Evolutionary conservation across 768 basidiomycete genomes (phyloP).

Genomic region (Megacollybia marginata): DNA sequence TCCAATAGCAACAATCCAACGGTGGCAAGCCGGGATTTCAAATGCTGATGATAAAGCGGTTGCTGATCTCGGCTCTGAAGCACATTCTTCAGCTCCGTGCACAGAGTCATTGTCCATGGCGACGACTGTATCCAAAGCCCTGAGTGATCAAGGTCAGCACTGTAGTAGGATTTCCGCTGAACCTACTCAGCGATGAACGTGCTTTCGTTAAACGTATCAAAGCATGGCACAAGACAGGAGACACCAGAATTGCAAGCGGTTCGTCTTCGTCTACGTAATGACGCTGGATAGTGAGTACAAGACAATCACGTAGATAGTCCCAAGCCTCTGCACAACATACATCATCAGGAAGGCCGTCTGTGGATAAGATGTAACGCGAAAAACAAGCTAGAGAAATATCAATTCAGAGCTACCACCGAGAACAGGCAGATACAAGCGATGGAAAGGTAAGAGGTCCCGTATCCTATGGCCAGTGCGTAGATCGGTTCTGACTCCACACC

Average conservation of each 20-base stretch:
- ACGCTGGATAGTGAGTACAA: constrained; percentile 40
- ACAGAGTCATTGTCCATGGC: constrained; percentile 46
- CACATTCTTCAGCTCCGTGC: constrained; percentile 27
- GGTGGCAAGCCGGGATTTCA: no score
- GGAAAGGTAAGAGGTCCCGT: no score
- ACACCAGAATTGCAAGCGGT: constrained; percentile 40
- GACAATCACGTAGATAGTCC: constrained; percentile 42
- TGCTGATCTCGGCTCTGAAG: constrained; percentile 1
- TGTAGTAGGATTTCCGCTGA: background rate
- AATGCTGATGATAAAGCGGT: no score
- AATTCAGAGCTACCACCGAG: background rate
- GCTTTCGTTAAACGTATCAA: constrained; percentile 28
- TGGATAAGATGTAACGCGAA: constrained; percentile 32
- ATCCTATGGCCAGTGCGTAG: no score
- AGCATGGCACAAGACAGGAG: constrained; percentile 43
- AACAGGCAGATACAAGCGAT: constrained; percentile 17
- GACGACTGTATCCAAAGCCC: constrained; percentile 26
- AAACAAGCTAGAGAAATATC: constrained; percentile 34
- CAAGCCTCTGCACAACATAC: constrained; percentile 44
- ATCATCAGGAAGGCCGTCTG: constrained; percentile 19
- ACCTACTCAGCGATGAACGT: constrained; percentile 19
- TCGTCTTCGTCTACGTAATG: constrained; percentile 40
- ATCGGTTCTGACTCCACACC: no score
- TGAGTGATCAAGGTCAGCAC: constrained; percentile 5
- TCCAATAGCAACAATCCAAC: background rate